Evolutionary conservation across 129 eudicot genomes (phyloP), one percentile per base, ranked within the genome.

Genomic region (Heracleum sosnowskyi): DNA sequence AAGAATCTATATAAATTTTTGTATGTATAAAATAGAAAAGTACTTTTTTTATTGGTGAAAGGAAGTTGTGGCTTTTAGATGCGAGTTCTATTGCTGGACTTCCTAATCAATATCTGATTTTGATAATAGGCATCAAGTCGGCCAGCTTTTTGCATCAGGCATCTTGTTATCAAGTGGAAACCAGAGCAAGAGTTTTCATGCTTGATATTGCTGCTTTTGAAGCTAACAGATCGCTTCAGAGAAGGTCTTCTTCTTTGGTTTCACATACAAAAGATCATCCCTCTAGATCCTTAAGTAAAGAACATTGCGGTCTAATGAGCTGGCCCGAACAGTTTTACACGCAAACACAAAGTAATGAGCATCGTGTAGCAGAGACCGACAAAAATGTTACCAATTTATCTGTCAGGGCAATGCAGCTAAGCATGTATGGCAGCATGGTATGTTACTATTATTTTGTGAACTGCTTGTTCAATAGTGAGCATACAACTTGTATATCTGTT

Each of bases 361-460:
- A 78, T 71, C 76, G 73, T 11, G 79, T 49, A 66, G 80, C 45
- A 71, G 86, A 69, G 66, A 73, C 57, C 36, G 87, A 81, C 60
- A 80, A 70, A 77, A 81, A 42, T 0, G 71, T 7, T 17, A 87
- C 83, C 76, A 87, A 82, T 74, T 85, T 93, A 76, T 91, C 98
- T 69, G 85, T 92, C 34, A 85, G 81, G n/a, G 96, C 96, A 78
- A 87, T 85, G 98, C 91, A 91, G 90, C 88, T 93, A 51, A 88
- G 96, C 93, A 83, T 89, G 76, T 93, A 62, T 78, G 98, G 98
- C 60, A 91, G 97, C 96, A 89, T 78, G 93, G 97, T 93, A 85
- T 47, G 90, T 76, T 37, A 13, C 0, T 36, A 7, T 8, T 31
- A 26, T 62, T 42, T 16, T 10, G 0, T 60, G 31, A 60, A 10